Percentiles rank a stretch among this genome's conserved stretches.
phyloP scores from a whole-genome alignment of 225 moss, liverwort and hornwort genomes.

The Climacium dendroides region DNA sequence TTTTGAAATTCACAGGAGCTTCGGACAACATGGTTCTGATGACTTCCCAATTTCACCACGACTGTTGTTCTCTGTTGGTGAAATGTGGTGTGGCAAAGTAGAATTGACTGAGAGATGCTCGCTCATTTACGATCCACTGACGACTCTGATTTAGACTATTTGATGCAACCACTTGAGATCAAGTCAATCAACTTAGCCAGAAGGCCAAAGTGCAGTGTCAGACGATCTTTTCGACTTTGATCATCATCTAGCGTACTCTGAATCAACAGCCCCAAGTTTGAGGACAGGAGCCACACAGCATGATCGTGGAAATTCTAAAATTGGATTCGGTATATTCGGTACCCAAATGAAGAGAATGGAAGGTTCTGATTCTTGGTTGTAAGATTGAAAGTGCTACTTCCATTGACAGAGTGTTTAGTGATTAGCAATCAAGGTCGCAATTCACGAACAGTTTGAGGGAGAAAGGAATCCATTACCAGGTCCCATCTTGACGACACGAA shows the following conservation, averaged over 20 bases:
- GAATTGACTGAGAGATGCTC: not conserved
- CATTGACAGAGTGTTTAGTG: not conserved
- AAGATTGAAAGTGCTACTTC: not conserved
- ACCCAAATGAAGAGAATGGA: not conserved
- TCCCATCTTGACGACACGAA: conserved; percentile 19
- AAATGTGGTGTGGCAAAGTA: not conserved
- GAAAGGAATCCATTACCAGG: not conserved
- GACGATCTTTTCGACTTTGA: not conserved
- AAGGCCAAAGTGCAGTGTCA: not conserved
- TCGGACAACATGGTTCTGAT: not conserved
- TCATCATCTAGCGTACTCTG: not conserved
- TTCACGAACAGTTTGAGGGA: not conserved
- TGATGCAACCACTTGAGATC: not conserved
- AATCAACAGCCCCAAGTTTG: not conserved
- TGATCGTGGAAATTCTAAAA: not conserved
- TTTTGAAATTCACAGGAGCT: not conserved
- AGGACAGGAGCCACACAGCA: not conserved
- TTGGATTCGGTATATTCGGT: not conserved
- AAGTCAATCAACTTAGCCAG: not conserved
- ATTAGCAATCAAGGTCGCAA: not conserved
- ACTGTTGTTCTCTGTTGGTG: not conserved
- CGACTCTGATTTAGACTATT: not conserved
- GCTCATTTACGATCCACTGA: not conserved
- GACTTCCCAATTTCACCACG: too few relatives aligned
- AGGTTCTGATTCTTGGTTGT: not conserved